These are phyloP conservation scores for Phyllachora maydis DNA, from an alignment of 2,329 filamentous ascomycete species.

Conservation along the genomic window DNA sequence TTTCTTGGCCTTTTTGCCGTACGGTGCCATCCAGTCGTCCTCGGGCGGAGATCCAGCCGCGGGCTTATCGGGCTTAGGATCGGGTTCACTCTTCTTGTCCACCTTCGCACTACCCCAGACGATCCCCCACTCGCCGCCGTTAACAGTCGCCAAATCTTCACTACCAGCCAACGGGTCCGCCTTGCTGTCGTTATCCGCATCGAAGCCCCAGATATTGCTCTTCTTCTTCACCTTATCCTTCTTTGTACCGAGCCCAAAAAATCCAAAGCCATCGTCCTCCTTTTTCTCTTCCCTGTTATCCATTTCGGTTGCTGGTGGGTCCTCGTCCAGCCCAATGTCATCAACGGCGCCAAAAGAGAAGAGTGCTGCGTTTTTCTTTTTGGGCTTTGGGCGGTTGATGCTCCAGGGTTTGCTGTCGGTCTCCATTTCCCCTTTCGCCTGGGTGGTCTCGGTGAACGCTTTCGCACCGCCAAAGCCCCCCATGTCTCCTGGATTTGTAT, in stretches of 20 bases:
- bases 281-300: conserved; percentile 11
- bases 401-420: conserved; percentile 27
- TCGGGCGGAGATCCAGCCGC: neutral
- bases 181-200: conserved; percentile 3
- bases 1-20: conserved; percentile 2
- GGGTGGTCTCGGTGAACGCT: too few relatives aligned
- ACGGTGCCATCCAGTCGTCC: conserved; percentile 1
- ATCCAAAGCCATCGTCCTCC: conserved; percentile 5
- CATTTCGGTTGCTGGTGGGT: conserved; percentile 1
- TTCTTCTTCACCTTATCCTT: conserved; percentile 19
- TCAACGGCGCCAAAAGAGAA: conserved; percentile 27
- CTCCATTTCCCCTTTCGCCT: conserved; percentile 17
- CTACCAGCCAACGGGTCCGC: conserved; percentile 2
- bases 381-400: conserved; percentile 22
- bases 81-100: conserved; percentile 6
- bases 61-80: conserved; percentile 2
- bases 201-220: conserved; percentile 8
- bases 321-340: conserved; percentile 13
- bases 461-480: conserved; percentile 20
- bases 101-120: conserved; percentile 8
- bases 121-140: conserved; percentile 9
- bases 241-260: conserved; percentile 9
- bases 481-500: conserved; percentile 22
- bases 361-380: conserved; percentile 23
- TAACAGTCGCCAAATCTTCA: conserved; percentile 1